phyloP scores from a whole-genome alignment of 148 eudicot species.

The Euryodendron excelsum region DNA sequence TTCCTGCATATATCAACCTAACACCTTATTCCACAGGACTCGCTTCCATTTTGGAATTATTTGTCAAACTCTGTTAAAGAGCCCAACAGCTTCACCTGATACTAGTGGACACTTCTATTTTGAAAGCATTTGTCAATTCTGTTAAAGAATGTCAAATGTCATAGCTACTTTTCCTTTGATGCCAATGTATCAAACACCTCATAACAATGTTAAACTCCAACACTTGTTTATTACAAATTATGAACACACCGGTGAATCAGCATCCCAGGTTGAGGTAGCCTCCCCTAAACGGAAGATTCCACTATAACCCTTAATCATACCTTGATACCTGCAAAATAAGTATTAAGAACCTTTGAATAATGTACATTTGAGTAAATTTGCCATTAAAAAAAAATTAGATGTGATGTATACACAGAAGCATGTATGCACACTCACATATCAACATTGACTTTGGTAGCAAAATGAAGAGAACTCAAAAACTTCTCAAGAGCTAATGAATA shows the following conservation, averaged over 20 bases:
- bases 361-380: constrained; percentile 6
- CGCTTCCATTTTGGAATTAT: background rate
- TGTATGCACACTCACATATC: background rate
- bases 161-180: background rate
- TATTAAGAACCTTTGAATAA: background rate
- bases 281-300: constrained; percentile 94
- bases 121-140: no score
- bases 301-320: constrained; percentile 94
- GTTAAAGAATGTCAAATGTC: no score
- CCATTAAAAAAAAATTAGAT: background rate
- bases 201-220: background rate
- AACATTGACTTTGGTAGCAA: background rate
- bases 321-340: constrained; percentile 72
- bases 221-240: background rate
- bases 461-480: background rate
- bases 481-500: background rate
- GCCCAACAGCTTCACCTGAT: no score
- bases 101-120: no score
- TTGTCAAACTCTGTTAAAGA: background rate
- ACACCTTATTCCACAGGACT: background rate
- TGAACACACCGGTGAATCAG: constrained; percentile 88
- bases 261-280: constrained; percentile 99
- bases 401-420: background rate
- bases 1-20: background rate
- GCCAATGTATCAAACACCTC: background rate